Evolutionary conservation across 2,329 filamentous ascomycete species (phyloP).

Genomic region (Didymella exigua): DNA sequence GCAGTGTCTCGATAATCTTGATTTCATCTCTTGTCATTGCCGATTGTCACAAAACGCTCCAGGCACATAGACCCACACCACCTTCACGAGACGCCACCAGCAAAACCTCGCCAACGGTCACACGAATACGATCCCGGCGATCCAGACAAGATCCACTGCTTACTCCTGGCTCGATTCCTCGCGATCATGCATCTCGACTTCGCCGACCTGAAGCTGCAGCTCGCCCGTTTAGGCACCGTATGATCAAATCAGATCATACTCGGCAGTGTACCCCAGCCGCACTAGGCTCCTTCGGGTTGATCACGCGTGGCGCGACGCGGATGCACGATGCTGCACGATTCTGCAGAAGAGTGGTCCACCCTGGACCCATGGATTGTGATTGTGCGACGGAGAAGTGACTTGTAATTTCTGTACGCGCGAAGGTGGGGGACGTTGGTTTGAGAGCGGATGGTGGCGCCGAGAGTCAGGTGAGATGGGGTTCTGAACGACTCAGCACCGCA

Average conservation of each 20-base stretch:
- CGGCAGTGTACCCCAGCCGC: constrained; percentile 1
- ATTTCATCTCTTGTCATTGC: not conserved
- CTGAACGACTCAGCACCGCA: not conserved
- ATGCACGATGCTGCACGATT: constrained; percentile 19
- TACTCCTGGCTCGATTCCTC: not conserved
- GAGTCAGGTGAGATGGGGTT: not conserved
- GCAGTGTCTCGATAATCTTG: not conserved
- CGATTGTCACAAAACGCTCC: not conserved
- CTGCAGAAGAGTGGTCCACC: constrained; percentile 3
- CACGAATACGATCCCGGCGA: constrained; percentile 7
- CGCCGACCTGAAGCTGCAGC: constrained; percentile 15
- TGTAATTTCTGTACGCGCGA: constrained; percentile 17
- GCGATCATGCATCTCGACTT: constrained; percentile 11
- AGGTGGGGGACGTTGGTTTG: not conserved
- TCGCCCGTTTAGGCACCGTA: constrained; percentile 2
- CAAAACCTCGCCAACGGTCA: not conserved
- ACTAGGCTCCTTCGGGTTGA: not conserved
- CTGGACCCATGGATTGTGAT: constrained; percentile 8
- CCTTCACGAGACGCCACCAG: not conserved
- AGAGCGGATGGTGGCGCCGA: not conserved
- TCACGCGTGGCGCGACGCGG: not conserved
- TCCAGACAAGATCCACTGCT: not conserved
- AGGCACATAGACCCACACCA: no score
- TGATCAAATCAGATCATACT: constrained; percentile 16
- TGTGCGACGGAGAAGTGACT: constrained; percentile 8